phyloP scores from a whole-genome alignment of 2,329 filamentous ascomycete genomes.

The Coniochaeta pulveracea region DNA sequence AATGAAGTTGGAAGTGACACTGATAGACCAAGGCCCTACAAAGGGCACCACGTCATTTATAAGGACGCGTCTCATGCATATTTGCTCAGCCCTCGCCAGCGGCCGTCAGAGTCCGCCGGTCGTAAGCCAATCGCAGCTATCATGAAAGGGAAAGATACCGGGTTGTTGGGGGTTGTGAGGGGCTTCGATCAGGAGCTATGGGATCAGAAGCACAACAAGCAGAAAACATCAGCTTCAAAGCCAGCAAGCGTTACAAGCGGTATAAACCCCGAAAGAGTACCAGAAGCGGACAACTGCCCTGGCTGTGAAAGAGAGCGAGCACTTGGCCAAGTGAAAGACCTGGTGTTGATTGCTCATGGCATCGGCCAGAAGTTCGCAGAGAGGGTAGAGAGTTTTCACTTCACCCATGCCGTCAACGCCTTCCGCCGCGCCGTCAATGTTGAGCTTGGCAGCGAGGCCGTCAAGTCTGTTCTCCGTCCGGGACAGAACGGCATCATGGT shows the following conservation, averaged over 20 bases:
- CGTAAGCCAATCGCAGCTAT: slow-evolving; percentile 75
- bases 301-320: slow-evolving; percentile 54
- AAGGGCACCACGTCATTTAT: slow-evolving; percentile 76
- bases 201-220: slow-evolving; percentile 55
- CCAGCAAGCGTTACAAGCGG: neutral
- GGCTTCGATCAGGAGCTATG: slow-evolving; percentile 74
- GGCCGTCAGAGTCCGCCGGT: slow-evolving; percentile 76
- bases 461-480: slow-evolving; percentile 64
- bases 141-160: slow-evolving; percentile 68
- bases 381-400: slow-evolving; percentile 90
- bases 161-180: slow-evolving; percentile 76
- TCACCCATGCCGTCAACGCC: slow-evolving; percentile 88
- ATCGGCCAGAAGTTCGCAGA: slow-evolving; percentile 96
- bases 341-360: slow-evolving; percentile 85
- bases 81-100: slow-evolving; percentile 73
- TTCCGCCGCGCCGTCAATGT: slow-evolving; percentile 80
- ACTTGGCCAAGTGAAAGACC: slow-evolving; percentile 65
- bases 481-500: slow-evolving; percentile 89
- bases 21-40: slow-evolving; percentile 44
- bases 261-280: neutral
- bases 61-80: slow-evolving; percentile 68
- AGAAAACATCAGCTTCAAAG: slow-evolving; percentile 12
- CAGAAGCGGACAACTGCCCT: slow-evolving; percentile 26
- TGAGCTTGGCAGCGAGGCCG: slow-evolving; percentile 62
- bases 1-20: too few relatives aligned